These are phyloP conservation scores for Kuraishia borneana DNA, from an alignment of 805 yeast genomes.

Conservation along the genomic window DNA sequence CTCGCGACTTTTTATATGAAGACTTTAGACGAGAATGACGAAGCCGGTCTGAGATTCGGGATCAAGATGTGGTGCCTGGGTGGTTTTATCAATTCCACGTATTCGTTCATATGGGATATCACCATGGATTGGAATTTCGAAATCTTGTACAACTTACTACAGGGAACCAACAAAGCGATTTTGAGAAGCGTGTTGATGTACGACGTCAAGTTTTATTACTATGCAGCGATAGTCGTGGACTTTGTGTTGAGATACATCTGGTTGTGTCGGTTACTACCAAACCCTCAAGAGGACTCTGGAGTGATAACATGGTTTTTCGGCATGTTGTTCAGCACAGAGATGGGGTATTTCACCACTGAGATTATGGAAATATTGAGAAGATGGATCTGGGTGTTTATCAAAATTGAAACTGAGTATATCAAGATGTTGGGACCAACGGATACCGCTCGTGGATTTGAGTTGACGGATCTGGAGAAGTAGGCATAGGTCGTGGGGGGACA, in stretches of 20 bases:
- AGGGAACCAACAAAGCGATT: conserved; percentile 8
- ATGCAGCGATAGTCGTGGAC: conserved; percentile 47
- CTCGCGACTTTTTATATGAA: conserved; percentile 20
- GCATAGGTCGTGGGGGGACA: too few species aligned
- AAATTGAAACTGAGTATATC: conserved; percentile 67
- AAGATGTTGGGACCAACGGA: conserved; percentile 9
- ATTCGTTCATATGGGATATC: conserved; percentile 84
- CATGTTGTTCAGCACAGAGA: conserved; percentile 28
- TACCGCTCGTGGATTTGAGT: background rate
- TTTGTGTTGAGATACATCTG: conserved; percentile 64
- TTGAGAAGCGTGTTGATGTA: conserved; percentile 20
- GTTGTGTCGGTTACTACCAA: conserved; percentile 44
- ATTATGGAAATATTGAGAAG: conserved; percentile 70
- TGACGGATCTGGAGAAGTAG: background rate
- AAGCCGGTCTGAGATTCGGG: conserved; percentile 1
- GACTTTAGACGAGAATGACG: conserved; percentile 10
- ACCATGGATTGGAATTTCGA: conserved; percentile 80
- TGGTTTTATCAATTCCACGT: conserved; percentile 54
- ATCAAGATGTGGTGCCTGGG: conserved; percentile 31
- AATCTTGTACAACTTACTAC: conserved; percentile 27
- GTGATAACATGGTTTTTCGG: conserved; percentile 7
- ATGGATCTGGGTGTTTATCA: conserved; percentile 82
- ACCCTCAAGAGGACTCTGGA: conserved; percentile 4
- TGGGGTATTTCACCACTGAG: conserved; percentile 60
- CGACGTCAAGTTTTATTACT: conserved; percentile 30